Percentiles rank a stretch among this genome's conserved stretches.
Conservation (phyloP, 1,139 yeast species). For the Scheffersomyces illinoinensis region DNA sequence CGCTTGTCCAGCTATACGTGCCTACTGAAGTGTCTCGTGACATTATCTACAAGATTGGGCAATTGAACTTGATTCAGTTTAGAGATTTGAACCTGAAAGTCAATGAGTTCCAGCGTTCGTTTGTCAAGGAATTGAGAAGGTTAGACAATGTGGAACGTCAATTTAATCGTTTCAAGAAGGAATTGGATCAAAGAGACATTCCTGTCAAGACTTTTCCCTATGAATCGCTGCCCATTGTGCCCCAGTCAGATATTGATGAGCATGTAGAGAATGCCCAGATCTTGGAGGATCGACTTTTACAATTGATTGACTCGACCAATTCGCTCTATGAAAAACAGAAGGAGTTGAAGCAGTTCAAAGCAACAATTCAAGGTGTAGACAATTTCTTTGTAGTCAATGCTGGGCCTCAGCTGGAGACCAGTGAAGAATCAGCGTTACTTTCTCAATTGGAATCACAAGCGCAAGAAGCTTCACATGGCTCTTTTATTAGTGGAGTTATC, state of each 20-base stretch:
- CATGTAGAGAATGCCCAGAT: constrained; percentile 64
- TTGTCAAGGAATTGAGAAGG: constrained; percentile 66
- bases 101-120: constrained; percentile 71
- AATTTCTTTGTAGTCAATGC: constrained; percentile 54
- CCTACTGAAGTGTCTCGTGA: constrained; percentile 73
- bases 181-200: constrained; percentile 52
- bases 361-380: constrained; percentile 60
- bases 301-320: constrained; percentile 39
- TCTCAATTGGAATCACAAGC: constrained; percentile 31
- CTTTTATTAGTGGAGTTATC: constrained; percentile 82
- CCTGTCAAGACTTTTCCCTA: constrained; percentile 45
- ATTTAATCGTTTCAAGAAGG: constrained; percentile 49
- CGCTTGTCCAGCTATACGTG: constrained; percentile 69
- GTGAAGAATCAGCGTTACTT: constrained; percentile 24
- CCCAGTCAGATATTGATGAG: constrained; percentile 75
- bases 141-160: constrained; percentile 72
- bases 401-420: constrained; percentile 14
- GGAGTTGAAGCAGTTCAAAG: constrained; percentile 38
- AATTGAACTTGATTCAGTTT: constrained; percentile 63
- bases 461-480: constrained; percentile 18
- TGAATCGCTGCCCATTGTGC: constrained; percentile 37
- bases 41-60: constrained; percentile 63
- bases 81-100: constrained; percentile 69
- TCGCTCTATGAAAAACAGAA: constrained; percentile 35
- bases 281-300: constrained; percentile 44